A percentile compares a stretch with the other conserved stretches of the same genome.
phyloP scores from a whole-genome alignment of 495 filamentous ascomycete genomes.

The Chaetomium tenue region DNA sequence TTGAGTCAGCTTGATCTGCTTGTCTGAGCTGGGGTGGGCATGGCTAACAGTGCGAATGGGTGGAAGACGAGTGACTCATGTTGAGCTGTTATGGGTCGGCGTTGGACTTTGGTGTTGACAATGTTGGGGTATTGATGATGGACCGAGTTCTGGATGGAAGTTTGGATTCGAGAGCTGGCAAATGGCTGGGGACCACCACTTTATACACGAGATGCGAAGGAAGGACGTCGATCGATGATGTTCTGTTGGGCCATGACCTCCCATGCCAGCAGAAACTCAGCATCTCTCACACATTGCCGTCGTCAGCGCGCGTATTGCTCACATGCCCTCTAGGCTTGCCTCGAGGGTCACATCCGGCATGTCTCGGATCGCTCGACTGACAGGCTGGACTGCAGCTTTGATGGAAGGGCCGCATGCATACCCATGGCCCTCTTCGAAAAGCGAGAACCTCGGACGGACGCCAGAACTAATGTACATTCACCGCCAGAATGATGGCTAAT shows the following conservation, averaged over 20 bases:
- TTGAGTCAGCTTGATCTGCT: not conserved
- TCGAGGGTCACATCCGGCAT: constrained; percentile 21
- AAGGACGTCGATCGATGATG: not conserved
- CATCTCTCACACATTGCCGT: not conserved
- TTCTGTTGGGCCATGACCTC: not conserved
- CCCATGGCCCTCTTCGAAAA: not conserved
- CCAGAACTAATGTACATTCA: constrained; percentile 7
- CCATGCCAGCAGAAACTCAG: not conserved
- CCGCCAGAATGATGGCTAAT: constrained; percentile 7
- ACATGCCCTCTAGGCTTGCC: constrained; percentile 2
- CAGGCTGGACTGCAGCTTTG: not conserved
- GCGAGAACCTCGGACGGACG: not conserved
- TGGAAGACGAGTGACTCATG: constrained; percentile 3
- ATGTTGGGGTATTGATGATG: not conserved
- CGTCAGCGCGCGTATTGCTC: not conserved
- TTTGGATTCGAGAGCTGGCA: not conserved
- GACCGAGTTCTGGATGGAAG: not conserved
- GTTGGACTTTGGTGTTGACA: not conserved
- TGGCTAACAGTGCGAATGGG: constrained; percentile 1
- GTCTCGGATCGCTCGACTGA: constrained; percentile 22
- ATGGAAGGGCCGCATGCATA: constrained; percentile 1
- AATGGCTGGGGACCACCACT: not conserved
- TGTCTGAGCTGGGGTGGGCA: not conserved
- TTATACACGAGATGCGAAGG: constrained; percentile 1
- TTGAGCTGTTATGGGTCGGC: not conserved